These are phyloP conservation scores for Asterochloris sp. DNA, from an alignment of 139 green algal species.

Conservation along the genomic window DNA sequence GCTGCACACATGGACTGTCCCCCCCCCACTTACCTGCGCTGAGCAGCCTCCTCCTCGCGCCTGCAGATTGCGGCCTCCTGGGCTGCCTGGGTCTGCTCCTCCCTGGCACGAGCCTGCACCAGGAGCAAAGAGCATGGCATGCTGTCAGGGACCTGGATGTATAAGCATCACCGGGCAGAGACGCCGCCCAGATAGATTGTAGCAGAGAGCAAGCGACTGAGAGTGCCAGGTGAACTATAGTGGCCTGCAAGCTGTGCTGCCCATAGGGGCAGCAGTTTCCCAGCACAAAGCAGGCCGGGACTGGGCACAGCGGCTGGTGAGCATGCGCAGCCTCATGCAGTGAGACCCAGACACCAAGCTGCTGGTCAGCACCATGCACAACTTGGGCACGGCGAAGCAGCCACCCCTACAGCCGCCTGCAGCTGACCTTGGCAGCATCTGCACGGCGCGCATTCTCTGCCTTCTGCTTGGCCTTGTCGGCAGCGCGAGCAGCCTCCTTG, in stretches of 20 bases:
- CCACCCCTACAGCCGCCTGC: not conserved
- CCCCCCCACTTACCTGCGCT: conserved; percentile 15
- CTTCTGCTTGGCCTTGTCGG: conserved; percentile 39
- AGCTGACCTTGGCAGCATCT: conserved; percentile 29
- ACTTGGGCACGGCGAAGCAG: not conserved
- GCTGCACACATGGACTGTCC: not conserved
- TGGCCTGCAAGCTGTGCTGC: not conserved
- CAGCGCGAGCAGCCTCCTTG: conserved; percentile 43
- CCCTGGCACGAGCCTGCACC: conserved; percentile 44
- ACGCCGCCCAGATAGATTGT: not conserved
- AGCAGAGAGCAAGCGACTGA: too few relatives aligned
- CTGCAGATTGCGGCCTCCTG: conserved; percentile 30
- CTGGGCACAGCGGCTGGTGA: not conserved
- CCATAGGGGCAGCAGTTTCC: not conserved
- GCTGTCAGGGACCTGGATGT: not conserved
- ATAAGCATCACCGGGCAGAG: not conserved
- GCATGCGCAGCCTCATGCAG: not conserved
- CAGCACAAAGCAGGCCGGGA: not conserved
- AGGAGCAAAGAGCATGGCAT: not conserved
- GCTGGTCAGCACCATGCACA: not conserved
- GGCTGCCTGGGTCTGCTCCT: conserved; percentile 26
- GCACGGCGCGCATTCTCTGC: conserved; percentile 36
- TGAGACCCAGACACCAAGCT: not conserved
- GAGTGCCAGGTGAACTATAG: not conserved
- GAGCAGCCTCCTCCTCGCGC: conserved; percentile 40